Evolutionary conservation across 2,329 filamentous ascomycete genomes (phyloP).

Genomic region (Westerdykella ornata): DNA sequence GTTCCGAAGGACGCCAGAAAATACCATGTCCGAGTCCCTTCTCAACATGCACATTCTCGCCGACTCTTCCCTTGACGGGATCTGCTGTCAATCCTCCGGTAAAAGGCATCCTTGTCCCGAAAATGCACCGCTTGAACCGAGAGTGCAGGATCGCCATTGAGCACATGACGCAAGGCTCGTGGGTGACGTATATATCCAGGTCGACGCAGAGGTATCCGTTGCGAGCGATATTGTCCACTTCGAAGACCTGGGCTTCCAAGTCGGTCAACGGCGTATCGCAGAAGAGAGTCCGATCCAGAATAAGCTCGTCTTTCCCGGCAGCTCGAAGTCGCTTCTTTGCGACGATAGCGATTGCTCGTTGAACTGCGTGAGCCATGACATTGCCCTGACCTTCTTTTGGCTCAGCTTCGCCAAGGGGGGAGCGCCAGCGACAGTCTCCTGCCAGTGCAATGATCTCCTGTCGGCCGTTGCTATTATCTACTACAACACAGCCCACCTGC

Average conservation of each 20-base stretch:
- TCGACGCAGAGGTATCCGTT: conserved; percentile 92
- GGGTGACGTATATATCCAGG: conserved; percentile 86
- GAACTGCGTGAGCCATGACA: conserved; percentile 68
- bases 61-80: conserved; percentile 16
- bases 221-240: conserved; percentile 54
- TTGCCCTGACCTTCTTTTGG: conserved; percentile 51
- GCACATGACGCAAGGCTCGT: conserved; percentile 95
- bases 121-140: conserved; percentile 78
- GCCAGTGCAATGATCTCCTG: conserved; percentile 63
- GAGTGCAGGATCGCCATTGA: conserved; percentile 95
- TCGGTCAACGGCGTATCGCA: conserved; percentile 62
- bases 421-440: conserved; percentile 66
- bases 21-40: conserved; percentile 49
- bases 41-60: not conserved
- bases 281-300: conserved; percentile 47
- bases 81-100: conserved; percentile 82
- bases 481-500: conserved; percentile 66
- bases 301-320: conserved; percentile 26
- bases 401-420: conserved; percentile 23
- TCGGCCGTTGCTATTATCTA: conserved; percentile 49
- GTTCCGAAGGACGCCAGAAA: conserved; percentile 61
- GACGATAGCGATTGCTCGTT: conserved; percentile 77
- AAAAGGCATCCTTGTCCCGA: conserved; percentile 67
- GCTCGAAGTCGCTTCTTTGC: conserved; percentile 50
- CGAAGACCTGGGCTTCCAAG: conserved; percentile 58